phyloP scores from a whole-genome alignment of 331 rosid genomes.

The Pyrus hybrid region DNA sequence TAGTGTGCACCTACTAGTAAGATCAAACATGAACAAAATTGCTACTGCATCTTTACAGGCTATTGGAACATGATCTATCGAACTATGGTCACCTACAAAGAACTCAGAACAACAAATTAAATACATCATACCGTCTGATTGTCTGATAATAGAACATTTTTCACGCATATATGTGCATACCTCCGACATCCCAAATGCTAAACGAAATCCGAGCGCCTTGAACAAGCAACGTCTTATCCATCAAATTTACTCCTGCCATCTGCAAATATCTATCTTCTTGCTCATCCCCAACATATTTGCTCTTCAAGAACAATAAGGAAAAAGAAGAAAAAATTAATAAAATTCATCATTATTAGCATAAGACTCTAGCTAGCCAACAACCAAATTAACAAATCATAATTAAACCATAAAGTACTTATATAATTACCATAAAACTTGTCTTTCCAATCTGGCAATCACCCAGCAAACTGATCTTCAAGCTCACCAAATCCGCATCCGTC shows the following conservation, averaged over 20 bases:
- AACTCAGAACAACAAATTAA: neutral
- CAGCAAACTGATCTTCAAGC: slow-evolving; percentile 73
- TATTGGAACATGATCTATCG: slow-evolving; percentile 66
- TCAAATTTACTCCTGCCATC: slow-evolving; percentile 81
- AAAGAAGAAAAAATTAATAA: neutral
- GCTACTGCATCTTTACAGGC: slow-evolving; percentile 99
- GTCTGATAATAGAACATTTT: neutral
- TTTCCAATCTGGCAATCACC: slow-evolving; percentile 95
- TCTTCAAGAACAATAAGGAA: slow-evolving; percentile 23
- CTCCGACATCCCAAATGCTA: slow-evolving; percentile 88
- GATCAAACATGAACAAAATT: slow-evolving; percentile 88
- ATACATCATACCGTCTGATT: neutral
- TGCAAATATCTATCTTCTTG: slow-evolving; percentile 60
- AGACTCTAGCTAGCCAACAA: too few relatives aligned
- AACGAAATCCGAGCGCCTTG: slow-evolving; percentile 75
- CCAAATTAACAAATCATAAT: neutral
- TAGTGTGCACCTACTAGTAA: slow-evolving; percentile 81
- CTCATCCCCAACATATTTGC: slow-evolving; percentile 81
- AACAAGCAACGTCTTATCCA: slow-evolving; percentile 73
- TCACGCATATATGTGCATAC: slow-evolving; percentile 11
- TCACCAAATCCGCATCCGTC: slow-evolving; percentile 72
- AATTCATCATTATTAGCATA: neutral
- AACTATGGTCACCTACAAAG: slow-evolving; percentile 51
- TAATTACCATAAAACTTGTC: slow-evolving; percentile 73
- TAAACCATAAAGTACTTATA: too few relatives aligned